Conservation (phyloP, 1,139 yeast species). For the Pichia sp. region DNA sequence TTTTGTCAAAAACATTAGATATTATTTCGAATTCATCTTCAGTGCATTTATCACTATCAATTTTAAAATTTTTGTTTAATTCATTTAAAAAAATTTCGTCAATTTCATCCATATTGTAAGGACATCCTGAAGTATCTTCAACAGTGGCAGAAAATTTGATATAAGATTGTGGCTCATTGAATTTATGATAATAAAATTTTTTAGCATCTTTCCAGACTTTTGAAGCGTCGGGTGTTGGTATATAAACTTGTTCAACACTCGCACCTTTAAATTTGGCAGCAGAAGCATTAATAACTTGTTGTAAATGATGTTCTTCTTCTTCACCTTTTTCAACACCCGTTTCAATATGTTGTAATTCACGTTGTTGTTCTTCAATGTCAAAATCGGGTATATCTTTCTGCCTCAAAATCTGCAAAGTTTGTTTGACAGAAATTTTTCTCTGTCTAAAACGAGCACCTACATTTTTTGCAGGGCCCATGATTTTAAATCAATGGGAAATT, state of each 20-base stretch:
- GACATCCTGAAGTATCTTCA: constrained; percentile 84
- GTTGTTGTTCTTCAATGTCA: constrained; percentile 68
- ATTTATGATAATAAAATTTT: constrained; percentile 62
- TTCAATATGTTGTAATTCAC: constrained; percentile 84
- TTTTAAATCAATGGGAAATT: not conserved
- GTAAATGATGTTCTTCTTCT: constrained; percentile 94
- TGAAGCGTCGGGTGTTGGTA: constrained; percentile 97
- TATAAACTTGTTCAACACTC: constrained; percentile 61
- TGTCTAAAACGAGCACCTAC: constrained; percentile 77
- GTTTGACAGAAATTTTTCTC: constrained; percentile 86
- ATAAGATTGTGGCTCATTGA: constrained; percentile 69
- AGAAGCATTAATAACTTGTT: constrained; percentile 79
- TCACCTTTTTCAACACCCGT: constrained; percentile 98
- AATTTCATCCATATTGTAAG: constrained; percentile 83
- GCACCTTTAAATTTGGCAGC: constrained; percentile 52
- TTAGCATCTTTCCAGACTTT: constrained; percentile 71
- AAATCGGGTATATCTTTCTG: constrained; percentile 76
- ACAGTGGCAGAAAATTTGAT: constrained; percentile 90
- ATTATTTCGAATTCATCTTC: constrained; percentile 85
- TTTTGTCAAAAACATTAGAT: constrained; percentile 66
- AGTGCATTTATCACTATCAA: constrained; percentile 35
- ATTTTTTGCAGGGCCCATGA: constrained; percentile 28
- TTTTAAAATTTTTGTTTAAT: constrained; percentile 34
- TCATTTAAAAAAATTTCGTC: constrained; percentile 64
- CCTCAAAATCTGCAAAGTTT: constrained; percentile 70